phyloP scores from a whole-genome alignment of 1,284 basidiomycete genomes.

The Cryptococcus sp. region DNA sequence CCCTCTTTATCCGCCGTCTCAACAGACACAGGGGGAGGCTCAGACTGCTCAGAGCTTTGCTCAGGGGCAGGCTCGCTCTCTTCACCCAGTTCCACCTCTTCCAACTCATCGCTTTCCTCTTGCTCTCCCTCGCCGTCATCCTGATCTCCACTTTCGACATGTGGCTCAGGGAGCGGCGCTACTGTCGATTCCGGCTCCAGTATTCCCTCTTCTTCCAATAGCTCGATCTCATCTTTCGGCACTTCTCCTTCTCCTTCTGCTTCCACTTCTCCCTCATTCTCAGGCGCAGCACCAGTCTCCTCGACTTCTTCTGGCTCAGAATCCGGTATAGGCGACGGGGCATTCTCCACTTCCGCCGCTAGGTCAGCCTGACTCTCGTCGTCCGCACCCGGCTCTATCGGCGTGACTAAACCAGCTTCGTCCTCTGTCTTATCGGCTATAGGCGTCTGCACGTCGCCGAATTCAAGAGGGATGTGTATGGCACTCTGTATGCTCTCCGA shows the following conservation, averaged over 20 bases:
- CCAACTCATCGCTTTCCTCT: neutral
- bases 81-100: neutral
- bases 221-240: conserved; percentile 44
- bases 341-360: conserved; percentile 1
- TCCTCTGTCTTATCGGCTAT: conserved; percentile 8
- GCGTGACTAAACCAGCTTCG: neutral
- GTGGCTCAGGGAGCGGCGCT: conserved; percentile 10
- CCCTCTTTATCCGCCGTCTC: neutral
- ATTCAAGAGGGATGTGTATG: conserved; percentile 11
- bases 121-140: neutral
- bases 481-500: conserved; percentile 26
- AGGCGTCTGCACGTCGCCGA: neutral
- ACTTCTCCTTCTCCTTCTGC: conserved; percentile 14
- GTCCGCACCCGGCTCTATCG: neutral
- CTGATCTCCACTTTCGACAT: neutral
- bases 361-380: conserved; percentile 1
- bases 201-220: conserved; percentile 38
- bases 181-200: conserved; percentile 14
- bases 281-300: neutral
- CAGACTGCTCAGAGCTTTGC: neutral
- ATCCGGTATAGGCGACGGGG: neutral
- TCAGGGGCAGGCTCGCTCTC: neutral
- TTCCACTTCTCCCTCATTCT: conserved; percentile 3
- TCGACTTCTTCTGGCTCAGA: neutral
- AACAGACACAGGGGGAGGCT: neutral